Conservation (phyloP, 441 rosid species). For the Gossypium davidsonii region DNA sequence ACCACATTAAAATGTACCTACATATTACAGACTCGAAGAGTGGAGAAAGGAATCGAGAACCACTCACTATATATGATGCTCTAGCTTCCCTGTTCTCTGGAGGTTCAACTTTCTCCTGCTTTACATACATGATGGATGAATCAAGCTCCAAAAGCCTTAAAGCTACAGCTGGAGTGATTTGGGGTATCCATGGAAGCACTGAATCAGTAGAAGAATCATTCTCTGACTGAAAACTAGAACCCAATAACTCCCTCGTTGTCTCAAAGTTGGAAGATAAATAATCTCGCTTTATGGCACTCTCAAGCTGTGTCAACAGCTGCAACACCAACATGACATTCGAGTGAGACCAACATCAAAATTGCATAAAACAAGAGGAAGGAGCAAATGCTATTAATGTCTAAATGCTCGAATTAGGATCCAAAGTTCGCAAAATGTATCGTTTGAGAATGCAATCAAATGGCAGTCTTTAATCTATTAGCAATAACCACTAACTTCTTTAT, state of each 20-base stretch:
- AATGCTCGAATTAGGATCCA: background rate
- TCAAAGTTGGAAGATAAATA: constrained; percentile 54
- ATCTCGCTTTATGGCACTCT: constrained; percentile 67
- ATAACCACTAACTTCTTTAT: background rate
- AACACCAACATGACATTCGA: constrained; percentile 10
- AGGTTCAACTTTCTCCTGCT: constrained; percentile 45
- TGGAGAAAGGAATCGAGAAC: background rate
- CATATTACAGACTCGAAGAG: background rate
- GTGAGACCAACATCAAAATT: constrained; percentile 5
- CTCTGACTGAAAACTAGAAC: constrained; percentile 18
- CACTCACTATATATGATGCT: constrained; percentile 41
- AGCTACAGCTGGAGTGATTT: constrained; percentile 75
- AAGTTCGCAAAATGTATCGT: background rate
- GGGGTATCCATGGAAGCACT: constrained; percentile 87
- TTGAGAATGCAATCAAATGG: background rate
- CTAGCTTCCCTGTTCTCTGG: constrained; percentile 34
- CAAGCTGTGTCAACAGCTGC: constrained; percentile 69
- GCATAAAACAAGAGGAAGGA: background rate
- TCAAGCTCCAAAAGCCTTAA: constrained; percentile 83
- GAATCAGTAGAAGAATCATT: constrained; percentile 27
- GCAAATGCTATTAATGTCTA: background rate
- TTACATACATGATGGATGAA: constrained; percentile 47
- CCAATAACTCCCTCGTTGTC: constrained; percentile 65
- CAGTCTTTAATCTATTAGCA: background rate
- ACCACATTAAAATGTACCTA: background rate